Conservation (phyloP, 2,329 filamentous ascomycete species). For the Aspergillus pseudonomiae region DNA sequence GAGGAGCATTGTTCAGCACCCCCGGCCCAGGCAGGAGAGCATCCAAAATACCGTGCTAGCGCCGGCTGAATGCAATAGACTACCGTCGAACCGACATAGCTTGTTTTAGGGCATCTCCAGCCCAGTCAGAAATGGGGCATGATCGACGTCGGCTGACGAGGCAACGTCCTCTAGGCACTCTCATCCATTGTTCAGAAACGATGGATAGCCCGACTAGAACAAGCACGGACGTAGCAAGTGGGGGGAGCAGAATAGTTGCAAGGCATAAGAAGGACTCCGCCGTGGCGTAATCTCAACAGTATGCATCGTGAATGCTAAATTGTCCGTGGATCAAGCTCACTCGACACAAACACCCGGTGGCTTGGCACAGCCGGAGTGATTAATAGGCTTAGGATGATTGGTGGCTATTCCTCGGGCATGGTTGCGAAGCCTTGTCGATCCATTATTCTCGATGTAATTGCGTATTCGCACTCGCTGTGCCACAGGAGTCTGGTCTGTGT, state of each 20-base stretch:
- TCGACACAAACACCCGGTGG: conserved; percentile 10
- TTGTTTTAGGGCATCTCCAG: conserved; percentile 1
- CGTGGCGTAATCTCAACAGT: conserved; percentile 2
- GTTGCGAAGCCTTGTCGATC: not conserved
- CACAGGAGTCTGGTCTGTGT: not conserved
- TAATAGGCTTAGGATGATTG: conserved; percentile 3
- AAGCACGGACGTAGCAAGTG: not conserved
- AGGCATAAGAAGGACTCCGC: conserved; percentile 2
- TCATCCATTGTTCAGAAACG: not conserved
- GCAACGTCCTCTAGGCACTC: not conserved
- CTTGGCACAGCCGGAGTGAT: conserved; percentile 10
- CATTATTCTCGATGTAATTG: not conserved
- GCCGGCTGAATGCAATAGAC: conserved; percentile 3
- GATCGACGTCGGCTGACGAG: conserved; percentile 13
- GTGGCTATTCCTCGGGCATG: not conserved
- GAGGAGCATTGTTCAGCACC: conserved; percentile 5
- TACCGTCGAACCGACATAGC: not conserved
- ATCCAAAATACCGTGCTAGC: not conserved
- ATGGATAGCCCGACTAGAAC: not conserved
- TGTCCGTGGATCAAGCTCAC: conserved; percentile 9
- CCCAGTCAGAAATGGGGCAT: not conserved
- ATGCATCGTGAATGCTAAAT: not conserved
- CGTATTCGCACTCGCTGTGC: conserved; percentile 3
- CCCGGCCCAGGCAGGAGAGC: not conserved
- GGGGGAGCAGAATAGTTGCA: not conserved